phyloP scores from a whole-genome alignment of 2,329 filamentous ascomycete genomes.

The Gyromitra esculenta region DNA sequence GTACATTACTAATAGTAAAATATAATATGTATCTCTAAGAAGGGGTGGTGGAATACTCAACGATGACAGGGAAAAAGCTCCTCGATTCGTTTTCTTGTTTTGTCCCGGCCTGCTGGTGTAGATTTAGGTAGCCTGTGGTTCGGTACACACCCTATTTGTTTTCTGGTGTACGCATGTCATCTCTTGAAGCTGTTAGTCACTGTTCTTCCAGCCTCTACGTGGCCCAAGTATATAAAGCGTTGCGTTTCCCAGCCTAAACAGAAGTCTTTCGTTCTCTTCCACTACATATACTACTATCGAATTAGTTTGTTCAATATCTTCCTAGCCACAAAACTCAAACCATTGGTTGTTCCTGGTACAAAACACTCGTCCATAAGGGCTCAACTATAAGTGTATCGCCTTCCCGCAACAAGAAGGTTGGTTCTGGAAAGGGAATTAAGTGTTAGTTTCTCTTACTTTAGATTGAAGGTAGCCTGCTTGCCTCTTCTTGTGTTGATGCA shows the following conservation, averaged over 20 bases:
- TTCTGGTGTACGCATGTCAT: conserved; percentile 5
- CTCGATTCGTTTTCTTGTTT: background rate
- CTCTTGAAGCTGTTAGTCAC: conserved; percentile 8
- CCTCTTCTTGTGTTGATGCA: no score
- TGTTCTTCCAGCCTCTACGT: conserved; percentile 3
- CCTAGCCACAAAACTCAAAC: background rate
- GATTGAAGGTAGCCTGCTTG: conserved; percentile 2
- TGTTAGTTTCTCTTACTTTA: background rate
- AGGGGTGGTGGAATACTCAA: background rate
- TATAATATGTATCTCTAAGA: background rate
- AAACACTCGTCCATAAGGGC: background rate
- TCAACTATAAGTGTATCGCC: background rate
- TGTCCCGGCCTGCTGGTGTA: conserved; percentile 1
- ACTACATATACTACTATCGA: background rate
- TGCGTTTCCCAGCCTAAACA: background rate
- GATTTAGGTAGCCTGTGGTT: conserved; percentile 5
- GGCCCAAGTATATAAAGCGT: conserved; percentile 24
- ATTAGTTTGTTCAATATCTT: background rate
- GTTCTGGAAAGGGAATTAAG: background rate
- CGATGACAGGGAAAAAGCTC: background rate
- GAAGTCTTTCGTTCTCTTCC: background rate
- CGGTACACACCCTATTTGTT: background rate
- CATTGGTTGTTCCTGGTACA: background rate
- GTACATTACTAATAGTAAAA: background rate
- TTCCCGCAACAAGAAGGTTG: background rate